Conservation (phyloP, 768 basidiomycete genomes). For the Gymnopilus junonius region DNA sequence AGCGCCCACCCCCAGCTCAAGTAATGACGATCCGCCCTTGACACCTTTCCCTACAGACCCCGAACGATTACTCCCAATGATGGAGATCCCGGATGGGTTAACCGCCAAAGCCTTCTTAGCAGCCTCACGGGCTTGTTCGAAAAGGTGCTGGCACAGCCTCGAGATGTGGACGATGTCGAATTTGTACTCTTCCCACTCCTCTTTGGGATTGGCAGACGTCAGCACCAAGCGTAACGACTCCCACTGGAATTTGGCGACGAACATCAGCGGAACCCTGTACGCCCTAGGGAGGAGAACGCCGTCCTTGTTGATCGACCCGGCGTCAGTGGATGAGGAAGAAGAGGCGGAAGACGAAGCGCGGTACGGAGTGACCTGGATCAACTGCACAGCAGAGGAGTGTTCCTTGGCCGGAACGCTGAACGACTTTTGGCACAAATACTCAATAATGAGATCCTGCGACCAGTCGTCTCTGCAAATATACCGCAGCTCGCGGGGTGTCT, state of each 20-base stretch:
- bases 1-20: neutral
- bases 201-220: slow-evolving; percentile 32
- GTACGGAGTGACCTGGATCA: slow-evolving; percentile 8
- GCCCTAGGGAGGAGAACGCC: slow-evolving; percentile 33
- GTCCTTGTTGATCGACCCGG: neutral
- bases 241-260: slow-evolving; percentile 49
- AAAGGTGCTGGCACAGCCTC: slow-evolving; percentile 40
- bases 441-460: slow-evolving; percentile 37
- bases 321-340: neutral
- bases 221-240: slow-evolving; percentile 44
- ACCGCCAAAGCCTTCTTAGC: neutral
- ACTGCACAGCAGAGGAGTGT: slow-evolving; percentile 6
- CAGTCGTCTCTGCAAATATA: slow-evolving; percentile 37
- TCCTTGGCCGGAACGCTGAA: slow-evolving; percentile 41
- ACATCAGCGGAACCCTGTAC: slow-evolving; percentile 50
- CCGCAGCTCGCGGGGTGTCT: slow-evolving; percentile 45
- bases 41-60: neutral
- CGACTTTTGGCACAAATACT: slow-evolving; percentile 35
- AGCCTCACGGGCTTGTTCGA: slow-evolving; percentile 35
- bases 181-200: slow-evolving; percentile 46
- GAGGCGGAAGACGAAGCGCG: slow-evolving; percentile 8
- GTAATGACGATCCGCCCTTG: neutral
- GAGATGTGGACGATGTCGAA: slow-evolving; percentile 49
- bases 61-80: neutral
- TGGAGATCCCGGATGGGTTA: neutral